These are phyloP conservation scores for Aspergillus fumigatiaffinis DNA, from an alignment of 2,329 filamentous ascomycete genomes.

Conservation along the genomic window DNA sequence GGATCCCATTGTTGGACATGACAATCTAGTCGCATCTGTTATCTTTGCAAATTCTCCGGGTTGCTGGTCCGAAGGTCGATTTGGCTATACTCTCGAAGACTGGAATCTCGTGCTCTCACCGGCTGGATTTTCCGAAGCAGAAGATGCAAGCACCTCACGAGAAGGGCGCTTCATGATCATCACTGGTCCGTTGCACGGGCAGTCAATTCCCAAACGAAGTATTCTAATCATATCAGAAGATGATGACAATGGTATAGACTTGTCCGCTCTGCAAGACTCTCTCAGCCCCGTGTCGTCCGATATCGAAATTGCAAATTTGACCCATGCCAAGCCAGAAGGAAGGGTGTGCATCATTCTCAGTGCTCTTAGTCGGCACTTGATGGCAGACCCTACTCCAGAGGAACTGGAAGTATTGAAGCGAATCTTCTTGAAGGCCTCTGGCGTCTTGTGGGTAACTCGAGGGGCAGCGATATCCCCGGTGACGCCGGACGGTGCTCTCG, in stretches of 20 bases:
- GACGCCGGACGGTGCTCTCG: slow-evolving; percentile 16
- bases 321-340: slow-evolving; percentile 5
- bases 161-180: not conserved
- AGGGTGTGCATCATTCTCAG: slow-evolving; percentile 19
- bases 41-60: slow-evolving; percentile 8
- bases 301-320: slow-evolving; percentile 5
- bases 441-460: slow-evolving; percentile 22
- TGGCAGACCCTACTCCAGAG: not conserved
- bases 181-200: not conserved
- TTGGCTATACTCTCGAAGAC: not conserved
- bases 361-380: not conserved
- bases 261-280: not conserved
- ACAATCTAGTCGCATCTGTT: slow-evolving; percentile 6
- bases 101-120: not conserved
- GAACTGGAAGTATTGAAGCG: slow-evolving; percentile 13
- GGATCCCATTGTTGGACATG: slow-evolving; percentile 2
- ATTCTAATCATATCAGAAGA: slow-evolving; percentile 13
- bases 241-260: not conserved
- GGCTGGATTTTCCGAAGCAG: not conserved
- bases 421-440: slow-evolving; percentile 13
- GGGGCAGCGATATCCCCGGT: slow-evolving; percentile 10
- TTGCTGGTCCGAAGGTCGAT: not conserved
- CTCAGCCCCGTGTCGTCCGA: not conserved
- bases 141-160: not conserved
- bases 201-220: not conserved